Evolutionary conservation across 805 yeast genomes (phyloP).

Genomic region (Kazachstania martiniae): DNA sequence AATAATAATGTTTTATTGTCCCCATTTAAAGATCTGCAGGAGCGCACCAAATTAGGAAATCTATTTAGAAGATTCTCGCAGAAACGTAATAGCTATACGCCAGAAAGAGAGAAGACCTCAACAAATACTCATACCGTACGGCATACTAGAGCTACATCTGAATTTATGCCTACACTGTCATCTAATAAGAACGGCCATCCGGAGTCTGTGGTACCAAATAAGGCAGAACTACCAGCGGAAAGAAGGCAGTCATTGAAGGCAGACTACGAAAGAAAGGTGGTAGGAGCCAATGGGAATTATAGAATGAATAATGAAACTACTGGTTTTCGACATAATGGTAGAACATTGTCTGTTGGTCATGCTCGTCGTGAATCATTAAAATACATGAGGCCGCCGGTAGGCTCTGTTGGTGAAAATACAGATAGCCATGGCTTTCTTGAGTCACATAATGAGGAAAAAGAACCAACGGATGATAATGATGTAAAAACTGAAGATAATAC

Average conservation of each 20-base stretch:
- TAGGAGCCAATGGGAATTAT: no score
- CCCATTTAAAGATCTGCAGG: background rate
- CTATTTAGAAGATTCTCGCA: slow-evolving; percentile 7
- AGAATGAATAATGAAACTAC: background rate
- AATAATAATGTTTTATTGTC: slow-evolving; percentile 1
- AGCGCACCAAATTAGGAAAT: background rate
- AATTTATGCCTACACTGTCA: background rate
- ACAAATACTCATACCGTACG: background rate
- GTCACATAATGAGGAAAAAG: slow-evolving; percentile 27
- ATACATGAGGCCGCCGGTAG: slow-evolving; percentile 20
- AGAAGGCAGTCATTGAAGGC: background rate
- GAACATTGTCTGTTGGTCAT: slow-evolving; percentile 71
- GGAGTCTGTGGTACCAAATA: no score
- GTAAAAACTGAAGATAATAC: no score
- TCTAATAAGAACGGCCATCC: background rate
- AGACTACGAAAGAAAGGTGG: background rate
- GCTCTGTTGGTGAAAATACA: no score
- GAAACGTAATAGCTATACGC: slow-evolving; percentile 5
- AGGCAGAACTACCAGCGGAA: background rate
- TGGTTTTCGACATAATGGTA: no score
- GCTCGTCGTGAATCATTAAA: slow-evolving; percentile 49
- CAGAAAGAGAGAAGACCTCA: background rate
- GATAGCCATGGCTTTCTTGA: slow-evolving; percentile 16
- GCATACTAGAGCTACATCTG: slow-evolving; percentile 3
- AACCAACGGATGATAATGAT: slow-evolving; percentile 18